Percentiles rank a stretch among this genome's conserved stretches.
phyloP scores from a whole-genome alignment of 1,284 basidiomycete species.

The Papiliotrema fonsecae region DNA sequence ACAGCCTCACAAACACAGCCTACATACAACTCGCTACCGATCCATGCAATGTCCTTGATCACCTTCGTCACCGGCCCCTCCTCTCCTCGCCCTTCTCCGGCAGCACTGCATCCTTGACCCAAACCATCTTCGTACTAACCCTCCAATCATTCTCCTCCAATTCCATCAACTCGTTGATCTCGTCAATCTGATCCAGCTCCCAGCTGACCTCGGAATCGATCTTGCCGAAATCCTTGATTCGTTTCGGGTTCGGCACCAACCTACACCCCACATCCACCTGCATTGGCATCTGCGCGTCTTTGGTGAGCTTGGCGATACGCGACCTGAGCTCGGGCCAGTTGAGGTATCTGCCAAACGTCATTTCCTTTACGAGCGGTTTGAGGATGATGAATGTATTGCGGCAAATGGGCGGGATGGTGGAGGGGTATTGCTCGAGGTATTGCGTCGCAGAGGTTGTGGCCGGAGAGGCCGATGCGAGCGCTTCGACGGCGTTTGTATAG shows the following conservation, averaged over 20 bases:
- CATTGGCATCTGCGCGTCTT: not conserved
- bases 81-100: not conserved
- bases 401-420: not conserved
- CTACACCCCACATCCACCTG: not conserved
- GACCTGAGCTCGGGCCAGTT: constrained; percentile 1
- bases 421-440: constrained; percentile 1
- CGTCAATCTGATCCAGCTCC: constrained; percentile 1
- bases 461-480: not conserved
- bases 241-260: not conserved
- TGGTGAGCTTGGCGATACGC: not conserved
- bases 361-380: not conserved
- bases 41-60: too few species aligned
- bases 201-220: not conserved
- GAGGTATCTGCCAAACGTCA: constrained; percentile 1
- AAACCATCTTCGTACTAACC: not conserved
- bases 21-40: too few species aligned
- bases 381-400: not conserved
- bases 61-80: too few species aligned
- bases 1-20: too few species aligned
- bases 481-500: not conserved
- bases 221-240: not conserved
- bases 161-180: constrained; percentile 1
- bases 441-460: constrained; percentile 1
- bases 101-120: not conserved
- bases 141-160: not conserved